Evolutionary conservation across 1,284 basidiomycete species (phyloP).

Genomic region (Puccinia polysora): DNA sequence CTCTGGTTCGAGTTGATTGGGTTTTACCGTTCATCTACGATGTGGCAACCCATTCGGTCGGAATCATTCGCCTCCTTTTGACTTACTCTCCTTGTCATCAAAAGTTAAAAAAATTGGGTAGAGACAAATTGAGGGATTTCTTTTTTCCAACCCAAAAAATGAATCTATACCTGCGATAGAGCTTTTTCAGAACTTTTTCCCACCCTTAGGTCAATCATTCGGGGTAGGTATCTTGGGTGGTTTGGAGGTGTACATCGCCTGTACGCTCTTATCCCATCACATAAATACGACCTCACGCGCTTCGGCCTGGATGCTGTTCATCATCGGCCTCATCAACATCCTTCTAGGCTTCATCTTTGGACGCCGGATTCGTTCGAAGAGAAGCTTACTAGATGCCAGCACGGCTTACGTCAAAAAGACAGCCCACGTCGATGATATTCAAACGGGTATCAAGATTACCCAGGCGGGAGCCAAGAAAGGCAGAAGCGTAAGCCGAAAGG

Average conservation of each 20-base stretch:
- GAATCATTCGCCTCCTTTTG: not conserved
- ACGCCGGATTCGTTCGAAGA: constrained; percentile 32
- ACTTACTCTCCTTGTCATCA: not conserved
- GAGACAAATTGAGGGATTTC: too few relatives aligned
- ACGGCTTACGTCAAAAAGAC: constrained; percentile 40
- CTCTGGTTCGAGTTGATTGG: not conserved
- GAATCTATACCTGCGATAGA: too few relatives aligned
- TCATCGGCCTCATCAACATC: constrained; percentile 32
- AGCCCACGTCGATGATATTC: constrained; percentile 37
- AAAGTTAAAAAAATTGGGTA: not conserved
- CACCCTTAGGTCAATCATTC: constrained; percentile 38
- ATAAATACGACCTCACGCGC: not conserved
- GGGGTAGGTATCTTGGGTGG: constrained; percentile 34
- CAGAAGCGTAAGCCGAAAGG: constrained; percentile 20
- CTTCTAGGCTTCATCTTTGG: constrained; percentile 37
- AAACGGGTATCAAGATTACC: constrained; percentile 33
- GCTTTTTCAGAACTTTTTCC: constrained; percentile 37
- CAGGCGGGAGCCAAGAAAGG: constrained; percentile 14
- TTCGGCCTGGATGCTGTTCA: constrained; percentile 30
- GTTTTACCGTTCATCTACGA: not conserved
- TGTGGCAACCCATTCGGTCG: not conserved
- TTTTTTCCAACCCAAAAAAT: too few relatives aligned
- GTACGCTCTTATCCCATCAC: constrained; percentile 21
- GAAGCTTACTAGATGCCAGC: constrained; percentile 41
- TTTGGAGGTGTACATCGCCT: constrained; percentile 32